Base-by-base conservation (phyloP, 164 flowering plant genomes). In the Brasenia schreberi region DNA sequence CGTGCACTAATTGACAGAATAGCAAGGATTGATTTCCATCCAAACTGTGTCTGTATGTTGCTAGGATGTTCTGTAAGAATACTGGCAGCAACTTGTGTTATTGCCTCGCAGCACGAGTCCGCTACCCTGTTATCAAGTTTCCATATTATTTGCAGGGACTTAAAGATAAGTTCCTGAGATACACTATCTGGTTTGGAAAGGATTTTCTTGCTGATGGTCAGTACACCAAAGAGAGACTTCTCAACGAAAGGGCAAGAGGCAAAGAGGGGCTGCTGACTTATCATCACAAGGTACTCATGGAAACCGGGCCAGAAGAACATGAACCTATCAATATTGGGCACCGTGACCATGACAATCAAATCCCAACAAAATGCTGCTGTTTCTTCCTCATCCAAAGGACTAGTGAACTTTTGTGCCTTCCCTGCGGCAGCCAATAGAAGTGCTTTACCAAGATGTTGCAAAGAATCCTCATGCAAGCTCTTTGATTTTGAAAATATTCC, bases 301-400 rank as follows among this genome's bases (percentile, higher is more conserved):
- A 83, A 88, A 63, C 70, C 65, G 59, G 94, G 87, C 96, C 99
- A 91, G 71, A 95, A 87, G 0, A 61, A 19, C 2, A 72, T 42
- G 69, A 89, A 83, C 9, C 92, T 75, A 63, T 87, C 72, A 61
- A 80, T 23, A 71, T 92, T 92, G 62, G 81, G 71, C 7, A 67
- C 23, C 17, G 86, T 67, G 65, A 85, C 69, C 17, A 78, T 73
- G 11, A 68, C 64, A 19, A 94, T 64, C 58, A 91, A 73, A 65
- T 91, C 96, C 97, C 92, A 91, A 71, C 96, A 89, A 70, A 91
- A 88, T 5, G 75, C 84, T 43, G 86, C 89, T 0, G 96, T 85
- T 71, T 94, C 97, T 72, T 94, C 99, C 18, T 61, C 63, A 70
- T 91, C 97, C 7, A 84, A 75, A 0, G 90, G 78, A 3, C 96